Conservation (phyloP, 2,329 filamentous ascomycete genomes). For the Leptographium radiaticola region DNA sequence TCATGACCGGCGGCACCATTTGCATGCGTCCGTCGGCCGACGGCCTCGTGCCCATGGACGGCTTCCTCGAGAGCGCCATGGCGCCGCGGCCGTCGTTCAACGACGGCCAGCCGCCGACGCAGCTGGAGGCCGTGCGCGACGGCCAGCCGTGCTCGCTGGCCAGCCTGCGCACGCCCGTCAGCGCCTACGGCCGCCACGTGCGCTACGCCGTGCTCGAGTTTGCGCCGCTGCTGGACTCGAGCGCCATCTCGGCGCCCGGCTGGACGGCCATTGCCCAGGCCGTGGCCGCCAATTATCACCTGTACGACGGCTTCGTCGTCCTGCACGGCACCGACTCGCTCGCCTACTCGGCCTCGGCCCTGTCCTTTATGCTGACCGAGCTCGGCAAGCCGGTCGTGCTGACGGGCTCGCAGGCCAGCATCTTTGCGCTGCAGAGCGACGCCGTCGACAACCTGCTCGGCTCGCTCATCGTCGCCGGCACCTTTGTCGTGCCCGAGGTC, state of each 20-base stretch:
- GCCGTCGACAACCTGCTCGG: conserved; percentile 83
- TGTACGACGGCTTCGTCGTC: conserved; percentile 84
- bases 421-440: conserved; percentile 83
- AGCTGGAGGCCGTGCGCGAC: conserved; percentile 37
- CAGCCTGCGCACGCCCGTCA: conserved; percentile 67
- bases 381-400: conserved; percentile 84
- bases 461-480: conserved; percentile 78
- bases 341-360: conserved; percentile 76
- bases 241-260: conserved; percentile 72
- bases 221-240: conserved; percentile 72
- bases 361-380: conserved; percentile 88
- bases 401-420: conserved; percentile 72
- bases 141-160: conserved; percentile 40
- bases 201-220: conserved; percentile 80
- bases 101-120: conserved; percentile 45
- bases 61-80: conserved; percentile 73
- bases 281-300: conserved; percentile 73
- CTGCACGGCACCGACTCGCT: conserved; percentile 85
- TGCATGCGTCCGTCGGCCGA: conserved; percentile 77
- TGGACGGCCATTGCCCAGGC: conserved; percentile 75
- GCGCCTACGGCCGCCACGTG: conserved; percentile 67
- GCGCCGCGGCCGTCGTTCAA: conserved; percentile 77
- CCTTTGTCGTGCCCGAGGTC: conserved; percentile 87
- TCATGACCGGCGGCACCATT: conserved; percentile 83
- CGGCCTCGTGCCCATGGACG: conserved; percentile 66